phyloP scores from a whole-genome alignment of 2,329 filamentous ascomycete species.

The Fusarium clavum region DNA sequence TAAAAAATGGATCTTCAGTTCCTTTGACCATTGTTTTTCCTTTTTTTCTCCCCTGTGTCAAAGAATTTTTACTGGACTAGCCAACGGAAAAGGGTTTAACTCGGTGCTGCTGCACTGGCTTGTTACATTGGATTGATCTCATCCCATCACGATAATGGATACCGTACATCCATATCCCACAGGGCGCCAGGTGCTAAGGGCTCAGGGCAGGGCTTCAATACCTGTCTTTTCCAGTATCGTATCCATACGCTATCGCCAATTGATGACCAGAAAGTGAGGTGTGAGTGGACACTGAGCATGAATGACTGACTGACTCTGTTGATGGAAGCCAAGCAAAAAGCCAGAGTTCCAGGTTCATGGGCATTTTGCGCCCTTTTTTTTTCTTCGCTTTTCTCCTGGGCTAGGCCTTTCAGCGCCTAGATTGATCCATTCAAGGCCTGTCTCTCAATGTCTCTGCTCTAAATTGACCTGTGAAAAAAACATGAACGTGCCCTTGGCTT shows the following conservation, averaged over 20 bases:
- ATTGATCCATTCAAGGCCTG: slow-evolving; percentile 39
- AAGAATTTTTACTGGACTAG: slow-evolving; percentile 43
- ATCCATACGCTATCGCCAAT: slow-evolving; percentile 16
- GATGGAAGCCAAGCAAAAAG: slow-evolving; percentile 19
- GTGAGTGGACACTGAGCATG: slow-evolving; percentile 30
- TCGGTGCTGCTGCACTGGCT: slow-evolving; percentile 17
- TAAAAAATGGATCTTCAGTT: slow-evolving; percentile 39
- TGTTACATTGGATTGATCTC: slow-evolving; percentile 24
- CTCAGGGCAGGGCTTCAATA: slow-evolving; percentile 38
- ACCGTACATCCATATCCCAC: slow-evolving; percentile 10
- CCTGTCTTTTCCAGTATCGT: background rate
- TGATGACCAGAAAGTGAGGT: slow-evolving; percentile 21
- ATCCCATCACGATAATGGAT: background rate
- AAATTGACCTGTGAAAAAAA: background rate
- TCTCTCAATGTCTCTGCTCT: background rate
- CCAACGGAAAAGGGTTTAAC: slow-evolving; percentile 29
- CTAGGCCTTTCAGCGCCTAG: slow-evolving; percentile 35
- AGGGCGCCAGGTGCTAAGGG: slow-evolving; percentile 33
- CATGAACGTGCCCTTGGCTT: slow-evolving; percentile 12
- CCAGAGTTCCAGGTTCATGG: slow-evolving; percentile 5
- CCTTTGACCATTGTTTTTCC: slow-evolving; percentile 4
- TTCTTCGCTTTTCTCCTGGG: slow-evolving; percentile 9
- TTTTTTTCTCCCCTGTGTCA: slow-evolving; percentile 18
- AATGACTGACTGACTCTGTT: slow-evolving; percentile 15
- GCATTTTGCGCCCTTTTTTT: slow-evolving; percentile 32